A percentile compares a stretch with the other conserved stretches of the same genome.
Conservation (phyloP, 768 basidiomycete species). For the Leccinum ochraceum region DNA sequence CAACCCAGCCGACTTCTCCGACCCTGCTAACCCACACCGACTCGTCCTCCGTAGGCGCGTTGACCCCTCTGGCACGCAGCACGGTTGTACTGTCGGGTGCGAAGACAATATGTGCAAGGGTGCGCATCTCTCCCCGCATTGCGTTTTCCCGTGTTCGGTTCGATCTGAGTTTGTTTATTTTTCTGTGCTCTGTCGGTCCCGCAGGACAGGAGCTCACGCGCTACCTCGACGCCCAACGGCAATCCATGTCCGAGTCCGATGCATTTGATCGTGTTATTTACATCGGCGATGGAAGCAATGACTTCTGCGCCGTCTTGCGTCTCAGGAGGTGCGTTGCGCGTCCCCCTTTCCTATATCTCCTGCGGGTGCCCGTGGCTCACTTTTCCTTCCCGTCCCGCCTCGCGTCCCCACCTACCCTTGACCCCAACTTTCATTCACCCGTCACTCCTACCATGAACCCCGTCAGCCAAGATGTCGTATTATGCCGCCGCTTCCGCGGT, state of each 20-base stretch:
- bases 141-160: background rate
- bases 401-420: background rate
- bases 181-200: background rate
- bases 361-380: background rate
- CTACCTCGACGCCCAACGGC: conserved; percentile 52
- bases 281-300: conserved; percentile 93
- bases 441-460: background rate
- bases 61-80: conserved; percentile 75
- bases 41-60: conserved; percentile 77
- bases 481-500: conserved; percentile 78
- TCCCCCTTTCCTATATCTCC: background rate
- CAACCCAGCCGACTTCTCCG: conserved; percentile 86
- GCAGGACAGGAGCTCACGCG: conserved; percentile 90
- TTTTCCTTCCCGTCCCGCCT: background rate
- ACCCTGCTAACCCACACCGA: conserved; percentile 55
- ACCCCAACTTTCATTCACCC: background rate
- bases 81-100: conserved; percentile 85
- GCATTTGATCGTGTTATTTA: conserved; percentile 81
- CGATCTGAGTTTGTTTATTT: background rate
- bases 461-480: conserved; percentile 74
- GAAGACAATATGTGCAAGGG: conserved; percentile 99
- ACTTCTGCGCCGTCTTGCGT: conserved; percentile 90
- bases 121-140: conserved; percentile 21
- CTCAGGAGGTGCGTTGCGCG: conserved; percentile 58
- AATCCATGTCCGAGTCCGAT: conserved; percentile 24